Base-by-base conservation (phyloP, 306 rosid species). In the Prunus davidiana region DNA sequence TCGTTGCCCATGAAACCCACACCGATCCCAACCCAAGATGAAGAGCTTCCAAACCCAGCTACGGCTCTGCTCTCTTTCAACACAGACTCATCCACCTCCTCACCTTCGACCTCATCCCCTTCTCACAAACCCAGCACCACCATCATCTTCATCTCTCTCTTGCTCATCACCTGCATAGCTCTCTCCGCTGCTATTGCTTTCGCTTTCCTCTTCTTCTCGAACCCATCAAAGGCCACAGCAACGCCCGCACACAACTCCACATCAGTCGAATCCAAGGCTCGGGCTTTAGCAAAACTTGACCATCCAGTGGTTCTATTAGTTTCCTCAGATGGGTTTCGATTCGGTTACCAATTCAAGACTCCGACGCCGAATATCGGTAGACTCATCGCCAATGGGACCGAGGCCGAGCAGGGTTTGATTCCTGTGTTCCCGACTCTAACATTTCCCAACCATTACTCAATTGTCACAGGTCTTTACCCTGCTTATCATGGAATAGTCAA, bases 251-350 rank as follows among this genome's bases (percentile, higher is more conserved):
- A 4, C 34, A 12, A 74, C 4, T 4, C 67, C 25, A 1, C 85
- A 1, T 28, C 66, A 12, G 0, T 67, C 28, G 55, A 67, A 45
- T 11, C 83, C 15, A 45, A 57, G 11, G 79, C 97, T 22, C 97
- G 96, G 14, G 67, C 93, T 62, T 89, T 96, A 73, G 38, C 49
- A 4, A 96, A 91, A 54, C 93, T 96, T 62, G 73, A 81, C 28
- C 97, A 32, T 32, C 89, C 97, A 0, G 91, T 87, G 0, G 97
- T 96, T 0, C 67, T 96, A 8, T 34, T 96, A 63, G 80, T 96
- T 73, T 96, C 99, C 75, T 96, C 97, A 0, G 99, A 96, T 18
- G 99, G 99, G 43, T 96, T 96, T 32, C 90, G 99, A 67, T 96
- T 96, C 67, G 99, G 99, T 10, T 96, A 96, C 85, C 99, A 96